Evolutionary conservation across 768 basidiomycete genomes (phyloP).

Genomic region (Scleroderma citrinum): DNA sequence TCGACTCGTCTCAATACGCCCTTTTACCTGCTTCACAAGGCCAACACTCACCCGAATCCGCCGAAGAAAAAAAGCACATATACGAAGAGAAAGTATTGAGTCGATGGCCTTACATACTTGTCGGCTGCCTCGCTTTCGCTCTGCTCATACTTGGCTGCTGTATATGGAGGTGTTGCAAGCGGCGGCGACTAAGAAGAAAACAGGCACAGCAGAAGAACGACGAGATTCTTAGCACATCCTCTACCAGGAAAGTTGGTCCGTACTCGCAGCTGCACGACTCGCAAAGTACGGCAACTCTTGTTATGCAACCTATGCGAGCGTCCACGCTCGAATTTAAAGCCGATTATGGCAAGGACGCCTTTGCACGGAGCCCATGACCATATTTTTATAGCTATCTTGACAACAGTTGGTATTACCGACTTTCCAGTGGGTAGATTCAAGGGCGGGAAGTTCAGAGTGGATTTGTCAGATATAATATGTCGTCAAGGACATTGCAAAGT

Average conservation of each 20-base stretch:
- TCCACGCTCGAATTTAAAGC: conserved; percentile 16
- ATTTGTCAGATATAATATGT: conserved; percentile 7
- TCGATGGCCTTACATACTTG: conserved; percentile 68
- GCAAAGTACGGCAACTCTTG: conserved; percentile 23
- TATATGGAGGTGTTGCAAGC: conserved; percentile 55
- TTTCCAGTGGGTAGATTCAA: too few species aligned
- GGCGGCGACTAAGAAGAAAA: conserved; percentile 20
- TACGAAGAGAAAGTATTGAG: conserved; percentile 60
- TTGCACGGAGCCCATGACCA: conserved; percentile 5
- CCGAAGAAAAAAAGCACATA: conserved; percentile 58
- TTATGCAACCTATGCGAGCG: conserved; percentile 23
- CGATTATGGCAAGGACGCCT: conserved; percentile 14
- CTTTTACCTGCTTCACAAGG: conserved; percentile 56
- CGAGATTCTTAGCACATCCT: neutral
- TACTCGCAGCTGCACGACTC: conserved; percentile 23
- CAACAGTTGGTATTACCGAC: too few species aligned
- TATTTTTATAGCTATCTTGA: neutral
- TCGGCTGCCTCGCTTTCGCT: conserved; percentile 51
- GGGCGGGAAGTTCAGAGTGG: neutral
- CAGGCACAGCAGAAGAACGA: conserved; percentile 14
- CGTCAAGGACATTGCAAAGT: conserved; percentile 17
- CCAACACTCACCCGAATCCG: conserved; percentile 59
- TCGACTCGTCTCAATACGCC: conserved; percentile 45
- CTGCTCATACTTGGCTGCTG: conserved; percentile 41
- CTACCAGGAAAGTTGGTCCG: conserved; percentile 6